Percentiles rank a stretch among this genome's conserved stretches.
Conservation (phyloP, 768 basidiomycete species). For the Glaciozyma martinii region DNA sequence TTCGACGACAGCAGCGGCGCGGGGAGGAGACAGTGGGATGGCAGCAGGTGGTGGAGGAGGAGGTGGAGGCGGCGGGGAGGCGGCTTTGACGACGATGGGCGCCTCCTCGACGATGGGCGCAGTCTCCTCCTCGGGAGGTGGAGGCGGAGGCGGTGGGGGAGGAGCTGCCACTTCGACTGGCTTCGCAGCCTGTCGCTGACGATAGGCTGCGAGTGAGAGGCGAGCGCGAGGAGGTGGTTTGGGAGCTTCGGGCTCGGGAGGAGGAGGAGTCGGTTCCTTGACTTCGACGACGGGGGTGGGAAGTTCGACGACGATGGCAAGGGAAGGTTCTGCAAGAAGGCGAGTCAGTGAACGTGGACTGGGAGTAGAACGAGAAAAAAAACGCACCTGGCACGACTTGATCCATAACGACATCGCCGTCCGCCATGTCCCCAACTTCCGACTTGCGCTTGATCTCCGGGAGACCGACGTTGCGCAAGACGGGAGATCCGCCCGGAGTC, state of each 20-base stretch:
- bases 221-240: constrained; percentile 17
- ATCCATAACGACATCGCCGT: constrained; percentile 1
- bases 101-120: neutral
- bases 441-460: neutral
- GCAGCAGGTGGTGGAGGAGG: neutral
- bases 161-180: constrained; percentile 1
- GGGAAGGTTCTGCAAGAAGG: neutral
- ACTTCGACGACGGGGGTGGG: neutral
- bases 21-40: neutral
- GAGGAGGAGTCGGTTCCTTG: neutral
- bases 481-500: neutral
- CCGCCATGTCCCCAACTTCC: neutral
- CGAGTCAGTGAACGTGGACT: too few relatives aligned
- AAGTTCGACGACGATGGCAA: neutral
- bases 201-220: constrained; percentile 27
- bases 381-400: neutral
- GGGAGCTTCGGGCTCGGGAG: constrained; percentile 13
- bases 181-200: constrained; percentile 12
- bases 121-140: constrained; percentile 5
- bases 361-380: neutral
- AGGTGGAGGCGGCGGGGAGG: constrained; percentile 2
- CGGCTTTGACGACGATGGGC: neutral
- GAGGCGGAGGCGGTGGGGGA: neutral
- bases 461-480: too few relatives aligned
- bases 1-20: neutral